Conservation (phyloP, 2,329 filamentous ascomycete genomes). For the Pezicula rhizophila region DNA sequence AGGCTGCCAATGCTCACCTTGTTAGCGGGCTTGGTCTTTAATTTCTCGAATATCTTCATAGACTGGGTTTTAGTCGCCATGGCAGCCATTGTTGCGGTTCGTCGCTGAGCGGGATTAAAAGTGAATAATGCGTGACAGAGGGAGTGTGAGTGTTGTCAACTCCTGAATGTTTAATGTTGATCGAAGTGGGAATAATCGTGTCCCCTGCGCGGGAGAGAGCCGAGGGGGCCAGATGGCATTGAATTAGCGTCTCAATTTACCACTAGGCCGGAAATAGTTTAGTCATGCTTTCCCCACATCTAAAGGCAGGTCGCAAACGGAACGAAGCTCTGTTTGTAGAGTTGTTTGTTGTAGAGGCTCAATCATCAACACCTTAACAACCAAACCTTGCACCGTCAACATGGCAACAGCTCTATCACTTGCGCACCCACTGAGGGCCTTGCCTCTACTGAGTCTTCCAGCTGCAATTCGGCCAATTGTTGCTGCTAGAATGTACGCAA, state of each 20-base stretch:
- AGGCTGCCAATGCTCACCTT: slow-evolving; percentile 53
- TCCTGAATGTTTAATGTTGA: too few relatives aligned
- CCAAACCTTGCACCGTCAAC: slow-evolving; percentile 1
- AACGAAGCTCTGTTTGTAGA: background rate
- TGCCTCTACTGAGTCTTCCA: slow-evolving; percentile 31
- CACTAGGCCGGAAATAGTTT: slow-evolving; percentile 1
- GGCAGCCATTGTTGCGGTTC: slow-evolving; percentile 45
- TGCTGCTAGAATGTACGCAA: slow-evolving; percentile 50
- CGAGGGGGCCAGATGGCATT: slow-evolving; percentile 23
- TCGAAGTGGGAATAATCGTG: background rate
- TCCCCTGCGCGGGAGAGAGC: background rate
- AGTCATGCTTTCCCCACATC: slow-evolving; percentile 10
- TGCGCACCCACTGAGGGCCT: slow-evolving; percentile 10
- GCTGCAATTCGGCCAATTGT: slow-evolving; percentile 32
- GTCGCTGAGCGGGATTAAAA: background rate
- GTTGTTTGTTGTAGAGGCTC: slow-evolving; percentile 4
- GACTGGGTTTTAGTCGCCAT: slow-evolving; percentile 89
- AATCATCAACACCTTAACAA: background rate
- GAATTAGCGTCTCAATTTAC: background rate
- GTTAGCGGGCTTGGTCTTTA: slow-evolving; percentile 91
- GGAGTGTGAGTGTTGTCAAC: background rate
- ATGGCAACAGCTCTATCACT: slow-evolving; percentile 12
- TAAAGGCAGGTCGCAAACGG: background rate
- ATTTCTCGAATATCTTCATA: slow-evolving; percentile 94
- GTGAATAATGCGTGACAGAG: too few relatives aligned